Percentiles rank a stretch among this genome's conserved stretches.
These are phyloP conservation scores for Pythium pyrilobum DNA, from an alignment of 352 stramenopile species.

Conservation along the genomic window DNA sequence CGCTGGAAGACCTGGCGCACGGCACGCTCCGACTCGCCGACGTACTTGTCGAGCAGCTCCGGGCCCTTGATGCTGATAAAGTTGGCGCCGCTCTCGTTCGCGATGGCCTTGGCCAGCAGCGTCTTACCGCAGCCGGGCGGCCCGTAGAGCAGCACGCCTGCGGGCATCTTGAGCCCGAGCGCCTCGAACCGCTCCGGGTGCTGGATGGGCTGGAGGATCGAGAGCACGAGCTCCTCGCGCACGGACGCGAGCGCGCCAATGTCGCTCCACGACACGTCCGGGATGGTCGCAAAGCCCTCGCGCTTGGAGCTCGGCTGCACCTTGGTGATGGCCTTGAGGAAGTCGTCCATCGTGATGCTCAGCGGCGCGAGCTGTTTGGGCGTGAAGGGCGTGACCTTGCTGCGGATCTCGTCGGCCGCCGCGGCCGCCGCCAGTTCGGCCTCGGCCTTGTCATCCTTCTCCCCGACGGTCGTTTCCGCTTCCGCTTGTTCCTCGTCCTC, in stretches of 20 bases:
- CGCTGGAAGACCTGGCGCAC: conserved; percentile 97
- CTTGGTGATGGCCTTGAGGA: conserved; percentile 93
- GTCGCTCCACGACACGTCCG: conserved; percentile 97
- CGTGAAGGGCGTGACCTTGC: conserved; percentile 80
- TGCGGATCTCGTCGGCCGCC: conserved; percentile 56
- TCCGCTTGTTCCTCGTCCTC: conserved; percentile 8
- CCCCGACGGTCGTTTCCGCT: background rate
- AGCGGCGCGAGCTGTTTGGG: conserved; percentile 87
- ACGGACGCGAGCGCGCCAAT: conserved; percentile 93
- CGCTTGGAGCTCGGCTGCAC: conserved; percentile 98
- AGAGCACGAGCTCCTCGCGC: conserved; percentile 94
- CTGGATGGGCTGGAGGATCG: conserved; percentile 96
- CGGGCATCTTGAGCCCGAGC: conserved; percentile 95
- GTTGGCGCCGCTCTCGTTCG: conserved; percentile 97
- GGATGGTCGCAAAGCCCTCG: conserved; percentile 98
- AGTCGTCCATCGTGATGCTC: conserved; percentile 96
- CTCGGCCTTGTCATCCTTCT: background rate
- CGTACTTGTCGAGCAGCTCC: conserved; percentile 99
- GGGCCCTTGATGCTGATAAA: conserved; percentile 99
- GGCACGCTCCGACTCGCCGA: conserved; percentile 96
- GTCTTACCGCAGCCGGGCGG: conserved; percentile 98
- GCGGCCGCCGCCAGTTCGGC: conserved; percentile 17
- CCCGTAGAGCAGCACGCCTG: conserved; percentile 97
- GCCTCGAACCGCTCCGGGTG: conserved; percentile 93
- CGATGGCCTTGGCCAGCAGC: conserved; percentile 98